These are phyloP conservation scores for Phialophora tarda DNA, from an alignment of 2,329 filamentous ascomycete genomes.

Conservation along the genomic window DNA sequence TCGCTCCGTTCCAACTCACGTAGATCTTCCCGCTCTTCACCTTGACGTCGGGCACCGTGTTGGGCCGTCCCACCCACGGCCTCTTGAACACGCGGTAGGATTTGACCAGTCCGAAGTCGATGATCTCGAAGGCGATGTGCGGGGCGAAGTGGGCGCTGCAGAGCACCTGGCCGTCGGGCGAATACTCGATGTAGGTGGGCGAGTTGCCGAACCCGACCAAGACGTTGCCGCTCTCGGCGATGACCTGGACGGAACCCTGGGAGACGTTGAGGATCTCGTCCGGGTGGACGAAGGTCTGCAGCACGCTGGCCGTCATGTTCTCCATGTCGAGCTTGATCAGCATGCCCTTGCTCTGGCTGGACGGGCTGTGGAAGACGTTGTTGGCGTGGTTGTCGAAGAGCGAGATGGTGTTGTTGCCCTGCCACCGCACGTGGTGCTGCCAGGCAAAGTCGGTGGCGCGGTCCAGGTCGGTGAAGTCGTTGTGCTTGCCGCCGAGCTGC, in stretches of 20 bases:
- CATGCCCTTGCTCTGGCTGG: constrained; percentile 51
- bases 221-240: constrained; percentile 50
- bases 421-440: constrained; percentile 60
- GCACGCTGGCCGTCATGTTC: constrained; percentile 52
- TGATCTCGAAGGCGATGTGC: constrained; percentile 48
- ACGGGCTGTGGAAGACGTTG: constrained; percentile 33
- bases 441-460: constrained; percentile 56
- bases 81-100: constrained; percentile 62
- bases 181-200: constrained; percentile 58
- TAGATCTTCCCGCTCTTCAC: constrained; percentile 45
- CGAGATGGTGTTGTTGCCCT: constrained; percentile 41
- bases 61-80: constrained; percentile 59
- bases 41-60: constrained; percentile 42
- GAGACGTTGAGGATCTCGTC: constrained; percentile 47
- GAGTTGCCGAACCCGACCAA: constrained; percentile 58
- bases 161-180: constrained; percentile 48
- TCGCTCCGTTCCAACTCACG: constrained; percentile 56
- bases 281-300: constrained; percentile 49
- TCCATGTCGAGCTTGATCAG: constrained; percentile 49
- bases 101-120: constrained; percentile 49
- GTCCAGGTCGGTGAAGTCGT: constrained; percentile 52
- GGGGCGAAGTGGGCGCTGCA: constrained; percentile 59
- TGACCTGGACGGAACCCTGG: constrained; percentile 52
- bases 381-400: constrained; percentile 50
- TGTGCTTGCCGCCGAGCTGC: constrained; percentile 59